Percentiles rank a stretch among this genome's conserved stretches.
Evolutionary conservation across 495 filamentous ascomycete species (phyloP).

Genomic region (Articulospora tetracladia): DNA sequence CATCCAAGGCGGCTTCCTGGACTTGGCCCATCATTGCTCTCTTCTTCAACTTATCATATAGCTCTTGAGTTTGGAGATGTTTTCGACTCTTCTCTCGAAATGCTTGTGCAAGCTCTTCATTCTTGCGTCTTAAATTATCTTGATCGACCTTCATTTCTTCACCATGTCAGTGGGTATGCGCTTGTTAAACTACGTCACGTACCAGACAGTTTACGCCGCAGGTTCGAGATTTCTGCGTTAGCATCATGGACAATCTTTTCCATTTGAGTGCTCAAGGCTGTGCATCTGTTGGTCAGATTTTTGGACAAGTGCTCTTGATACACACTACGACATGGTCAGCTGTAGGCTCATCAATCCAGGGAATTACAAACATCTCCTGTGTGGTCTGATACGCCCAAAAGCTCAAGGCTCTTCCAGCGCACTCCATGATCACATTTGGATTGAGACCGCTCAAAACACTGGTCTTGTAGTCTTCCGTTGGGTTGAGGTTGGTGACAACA

Average conservation of each 20-base stretch:
- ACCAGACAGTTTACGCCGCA: slow-evolving; percentile 52
- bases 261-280: slow-evolving; percentile 62
- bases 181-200: not conserved
- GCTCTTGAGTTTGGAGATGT: slow-evolving; percentile 72
- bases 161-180: not conserved
- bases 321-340: slow-evolving; percentile 44
- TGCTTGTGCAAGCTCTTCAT: slow-evolving; percentile 66
- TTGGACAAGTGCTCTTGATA: slow-evolving; percentile 79
- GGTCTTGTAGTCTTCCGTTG: slow-evolving; percentile 91
- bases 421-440: slow-evolving; percentile 86
- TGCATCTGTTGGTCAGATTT: slow-evolving; percentile 71
- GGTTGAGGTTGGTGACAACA: slow-evolving; percentile 70
- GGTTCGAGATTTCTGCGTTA: slow-evolving; percentile 67
- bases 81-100: slow-evolving; percentile 72
- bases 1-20: slow-evolving; percentile 64
- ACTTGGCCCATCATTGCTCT: slow-evolving; percentile 66
- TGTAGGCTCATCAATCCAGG: not conserved
- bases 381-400: slow-evolving; percentile 93
- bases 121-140: slow-evolving; percentile 67
- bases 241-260: slow-evolving; percentile 80
- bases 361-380: slow-evolving; percentile 73
- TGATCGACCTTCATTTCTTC: slow-evolving; percentile 64
- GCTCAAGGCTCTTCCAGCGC: slow-evolving; percentile 73
- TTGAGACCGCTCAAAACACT: slow-evolving; percentile 82
- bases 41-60: slow-evolving; percentile 80